A percentile compares a stretch with the other conserved stretches of the same genome.
phyloP scores from a whole-genome alignment of 768 basidiomycete species.

The Lactifluus volemus region DNA sequence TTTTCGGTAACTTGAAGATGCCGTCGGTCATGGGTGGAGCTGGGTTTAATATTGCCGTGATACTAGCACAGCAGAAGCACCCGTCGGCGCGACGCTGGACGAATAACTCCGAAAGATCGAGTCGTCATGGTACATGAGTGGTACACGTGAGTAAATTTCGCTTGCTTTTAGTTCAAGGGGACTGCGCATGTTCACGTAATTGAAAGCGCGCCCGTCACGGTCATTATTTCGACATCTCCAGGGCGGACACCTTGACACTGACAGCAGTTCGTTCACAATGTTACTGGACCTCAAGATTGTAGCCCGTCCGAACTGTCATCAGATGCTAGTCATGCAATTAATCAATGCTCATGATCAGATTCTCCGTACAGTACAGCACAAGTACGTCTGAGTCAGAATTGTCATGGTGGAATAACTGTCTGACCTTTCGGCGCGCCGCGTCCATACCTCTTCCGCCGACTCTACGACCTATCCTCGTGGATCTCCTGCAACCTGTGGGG shows the following conservation, averaged over 20 bases:
- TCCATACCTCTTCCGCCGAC: neutral
- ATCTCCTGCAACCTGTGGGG: neutral
- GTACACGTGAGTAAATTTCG: neutral
- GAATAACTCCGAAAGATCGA: neutral
- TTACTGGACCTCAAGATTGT: neutral
- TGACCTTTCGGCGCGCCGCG: neutral
- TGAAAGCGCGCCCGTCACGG: neutral
- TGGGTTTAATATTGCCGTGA: neutral
- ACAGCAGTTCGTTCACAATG: neutral
- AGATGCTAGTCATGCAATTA: neutral
- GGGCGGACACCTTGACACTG: neutral
- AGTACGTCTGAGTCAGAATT: neutral
- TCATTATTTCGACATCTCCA: neutral
- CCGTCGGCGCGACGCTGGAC: neutral
- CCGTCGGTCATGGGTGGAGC: neutral
- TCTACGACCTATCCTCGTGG: neutral
- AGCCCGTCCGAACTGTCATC: neutral
- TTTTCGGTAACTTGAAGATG: neutral
- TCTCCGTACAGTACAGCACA: neutral
- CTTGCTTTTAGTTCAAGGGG: neutral
- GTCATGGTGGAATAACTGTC: too few species aligned
- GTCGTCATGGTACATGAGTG: neutral
- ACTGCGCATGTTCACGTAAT: neutral
- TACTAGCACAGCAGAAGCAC: neutral
- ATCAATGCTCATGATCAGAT: neutral